phyloP scores from a whole-genome alignment of 208 protist genomes.

The Leishmania martiniquensis region DNA sequence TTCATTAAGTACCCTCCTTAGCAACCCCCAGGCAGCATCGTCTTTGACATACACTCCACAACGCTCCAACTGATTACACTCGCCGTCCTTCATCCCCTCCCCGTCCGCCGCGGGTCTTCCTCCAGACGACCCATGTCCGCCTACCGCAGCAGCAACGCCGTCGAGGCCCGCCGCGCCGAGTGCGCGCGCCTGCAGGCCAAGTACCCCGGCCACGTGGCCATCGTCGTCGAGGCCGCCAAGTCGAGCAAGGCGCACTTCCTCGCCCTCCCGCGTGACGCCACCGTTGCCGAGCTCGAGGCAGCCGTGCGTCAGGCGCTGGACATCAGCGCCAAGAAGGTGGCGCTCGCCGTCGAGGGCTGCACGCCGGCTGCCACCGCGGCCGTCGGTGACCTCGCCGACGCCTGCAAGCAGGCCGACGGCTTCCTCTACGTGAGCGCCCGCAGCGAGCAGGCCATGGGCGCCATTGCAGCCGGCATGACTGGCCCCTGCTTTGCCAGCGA shows the following conservation, averaged over 20 bases:
- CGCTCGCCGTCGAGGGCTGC: conserved; percentile 30
- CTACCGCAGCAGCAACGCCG: conserved; percentile 8
- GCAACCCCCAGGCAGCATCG: no score
- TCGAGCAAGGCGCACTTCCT: conserved; percentile 26
- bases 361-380: conserved; percentile 18
- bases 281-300: conserved; percentile 20
- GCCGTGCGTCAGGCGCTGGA: conserved; percentile 8
- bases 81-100: not conserved
- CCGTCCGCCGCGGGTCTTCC: not conserved
- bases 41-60: no score
- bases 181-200: conserved; percentile 36
- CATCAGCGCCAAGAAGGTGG: conserved; percentile 19
- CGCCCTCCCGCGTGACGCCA: conserved; percentile 25
- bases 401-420: conserved; percentile 12
- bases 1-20: no score
- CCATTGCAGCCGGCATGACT: not conserved
- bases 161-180: conserved; percentile 29
- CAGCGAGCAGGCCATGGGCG: conserved; percentile 1
- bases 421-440: conserved; percentile 18
- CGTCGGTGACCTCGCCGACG: conserved; percentile 18
- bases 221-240: conserved; percentile 27
- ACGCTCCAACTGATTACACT: no score
- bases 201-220: conserved; percentile 28
- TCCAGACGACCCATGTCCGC: conserved; percentile 6
- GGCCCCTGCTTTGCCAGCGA: not conserved